Evolutionary conservation across 257 asterid genomes (phyloP).

Genomic region (Coffea eugenioides): DNA sequence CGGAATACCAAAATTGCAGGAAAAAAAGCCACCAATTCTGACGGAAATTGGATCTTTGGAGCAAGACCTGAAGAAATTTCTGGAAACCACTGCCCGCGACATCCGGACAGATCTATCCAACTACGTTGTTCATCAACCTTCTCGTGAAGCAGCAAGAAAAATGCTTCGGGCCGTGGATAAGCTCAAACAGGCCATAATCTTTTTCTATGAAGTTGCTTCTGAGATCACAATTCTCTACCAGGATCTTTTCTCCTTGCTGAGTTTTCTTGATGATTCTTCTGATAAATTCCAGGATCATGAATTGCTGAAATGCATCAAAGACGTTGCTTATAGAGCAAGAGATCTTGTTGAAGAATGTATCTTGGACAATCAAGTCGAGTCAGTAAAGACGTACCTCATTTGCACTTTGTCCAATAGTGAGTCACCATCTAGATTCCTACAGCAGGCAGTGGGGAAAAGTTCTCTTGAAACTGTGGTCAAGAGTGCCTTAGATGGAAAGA

Average conservation of each 20-base stretch:
- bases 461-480: not conserved
- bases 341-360: not conserved
- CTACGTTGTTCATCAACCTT: no score
- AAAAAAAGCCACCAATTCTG: not conserved
- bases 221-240: not conserved
- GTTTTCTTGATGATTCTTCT: not conserved
- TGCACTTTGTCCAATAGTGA: not conserved
- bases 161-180: no score
- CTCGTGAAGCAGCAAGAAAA: no score
- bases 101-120: no score
- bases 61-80: not conserved
- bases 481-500: not conserved
- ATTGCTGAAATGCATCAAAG: not conserved
- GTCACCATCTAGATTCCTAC: not conserved
- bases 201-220: no score
- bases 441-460: no score
- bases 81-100: no score
- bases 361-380: not conserved
- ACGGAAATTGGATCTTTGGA: not conserved
- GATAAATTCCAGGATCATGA: not conserved
- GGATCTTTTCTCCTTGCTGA: not conserved
- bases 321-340: not conserved
- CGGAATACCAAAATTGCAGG: not conserved
- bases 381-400: not conserved
- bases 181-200: no score